These are phyloP conservation scores for Uromyces viciae-fabae DNA, from an alignment of 1,284 basidiomycete species.

Conservation along the genomic window DNA sequence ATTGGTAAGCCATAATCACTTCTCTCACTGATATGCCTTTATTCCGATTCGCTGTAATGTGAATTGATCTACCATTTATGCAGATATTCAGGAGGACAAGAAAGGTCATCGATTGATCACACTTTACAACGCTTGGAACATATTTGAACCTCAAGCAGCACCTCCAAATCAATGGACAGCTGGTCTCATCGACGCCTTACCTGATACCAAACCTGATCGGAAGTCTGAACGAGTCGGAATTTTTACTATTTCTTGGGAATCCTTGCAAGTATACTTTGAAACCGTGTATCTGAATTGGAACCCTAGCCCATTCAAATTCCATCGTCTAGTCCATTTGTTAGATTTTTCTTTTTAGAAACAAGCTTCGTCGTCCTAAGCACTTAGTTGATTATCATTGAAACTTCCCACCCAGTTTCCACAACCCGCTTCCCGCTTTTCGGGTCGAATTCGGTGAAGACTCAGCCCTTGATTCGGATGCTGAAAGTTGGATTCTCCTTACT, in stretches of 20 bases:
- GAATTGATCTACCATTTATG: background rate
- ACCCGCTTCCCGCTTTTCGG: slow-evolving; percentile 28
- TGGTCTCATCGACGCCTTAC: slow-evolving; percentile 19
- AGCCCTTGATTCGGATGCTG: background rate
- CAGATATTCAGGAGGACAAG: slow-evolving; percentile 31
- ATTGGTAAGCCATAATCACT: slow-evolving; percentile 17
- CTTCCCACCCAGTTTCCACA: slow-evolving; percentile 18
- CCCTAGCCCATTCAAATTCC: slow-evolving; percentile 27
- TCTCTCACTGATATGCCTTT: background rate
- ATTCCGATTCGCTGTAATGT: background rate
- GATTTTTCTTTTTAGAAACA: background rate
- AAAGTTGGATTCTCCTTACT: slow-evolving; percentile 43
- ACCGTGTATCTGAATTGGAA: slow-evolving; percentile 40
- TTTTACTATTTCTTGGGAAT: slow-evolving; percentile 43
- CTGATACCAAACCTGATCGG: background rate
- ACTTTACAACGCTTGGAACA: slow-evolving; percentile 40
- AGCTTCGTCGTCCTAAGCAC: background rate
- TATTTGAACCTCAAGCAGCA: background rate
- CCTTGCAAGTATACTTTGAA: slow-evolving; percentile 41
- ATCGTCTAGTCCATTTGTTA: slow-evolving; percentile 38
- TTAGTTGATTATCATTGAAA: background rate
- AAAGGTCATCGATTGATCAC: slow-evolving; percentile 25
- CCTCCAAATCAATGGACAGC: slow-evolving; percentile 7
- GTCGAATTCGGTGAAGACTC: slow-evolving; percentile 9
- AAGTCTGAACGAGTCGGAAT: slow-evolving; percentile 25